Evolutionary conservation across 164 flowering plant genomes (phyloP).

Genomic region (Liriodendron chinense): DNA sequence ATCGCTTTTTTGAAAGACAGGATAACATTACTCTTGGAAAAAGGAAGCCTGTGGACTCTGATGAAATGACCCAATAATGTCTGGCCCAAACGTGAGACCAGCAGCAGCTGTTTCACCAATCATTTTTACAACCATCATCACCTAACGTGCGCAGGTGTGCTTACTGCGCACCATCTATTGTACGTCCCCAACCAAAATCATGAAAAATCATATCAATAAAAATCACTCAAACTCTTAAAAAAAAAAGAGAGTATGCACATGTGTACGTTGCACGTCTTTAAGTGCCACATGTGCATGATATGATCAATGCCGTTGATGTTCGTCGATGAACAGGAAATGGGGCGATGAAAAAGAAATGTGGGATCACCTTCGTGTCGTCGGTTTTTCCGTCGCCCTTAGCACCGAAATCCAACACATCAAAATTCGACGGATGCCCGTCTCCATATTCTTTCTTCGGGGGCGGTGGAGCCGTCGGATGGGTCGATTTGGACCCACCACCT

Average conservation of each 20-base stretch:
- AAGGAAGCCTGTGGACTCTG: background rate
- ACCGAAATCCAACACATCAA: constrained; percentile 70
- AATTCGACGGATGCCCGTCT: constrained; percentile 24
- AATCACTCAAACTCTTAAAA: too few relatives aligned
- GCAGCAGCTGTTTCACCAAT: background rate
- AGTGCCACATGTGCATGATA: too few relatives aligned
- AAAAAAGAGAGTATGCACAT: too few relatives aligned
- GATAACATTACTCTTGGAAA: background rate
- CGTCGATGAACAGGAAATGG: background rate
- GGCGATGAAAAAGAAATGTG: background rate
- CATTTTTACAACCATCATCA: background rate
- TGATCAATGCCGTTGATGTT: too few relatives aligned
- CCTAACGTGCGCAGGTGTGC: background rate
- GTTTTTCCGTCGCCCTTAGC: constrained; percentile 82
- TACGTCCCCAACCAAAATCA: too few relatives aligned
- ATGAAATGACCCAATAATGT: background rate
- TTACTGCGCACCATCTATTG: background rate
- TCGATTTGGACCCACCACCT: constrained; percentile 18
- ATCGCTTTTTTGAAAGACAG: background rate
- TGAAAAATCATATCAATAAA: background rate
- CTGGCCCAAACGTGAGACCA: background rate
- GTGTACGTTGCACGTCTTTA: too few relatives aligned
- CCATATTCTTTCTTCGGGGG: constrained; percentile 31
- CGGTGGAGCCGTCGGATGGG: constrained; percentile 23
- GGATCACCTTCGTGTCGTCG: constrained; percentile 85